These are phyloP conservation scores for Cordyceps tenuipes DNA, from an alignment of 2,329 filamentous ascomycete genomes.

Conservation along the genomic window DNA sequence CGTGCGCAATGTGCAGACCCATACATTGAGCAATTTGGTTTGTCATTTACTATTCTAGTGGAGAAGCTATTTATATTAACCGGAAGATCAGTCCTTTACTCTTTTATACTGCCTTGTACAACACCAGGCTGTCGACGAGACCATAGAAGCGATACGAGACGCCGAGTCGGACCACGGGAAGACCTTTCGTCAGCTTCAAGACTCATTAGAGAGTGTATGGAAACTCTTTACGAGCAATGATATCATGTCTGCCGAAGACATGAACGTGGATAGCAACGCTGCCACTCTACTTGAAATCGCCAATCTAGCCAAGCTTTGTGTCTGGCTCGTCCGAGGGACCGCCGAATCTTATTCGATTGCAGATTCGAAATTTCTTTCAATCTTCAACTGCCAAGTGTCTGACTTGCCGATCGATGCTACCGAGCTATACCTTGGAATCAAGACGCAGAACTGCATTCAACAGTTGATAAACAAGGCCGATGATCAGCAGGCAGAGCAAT, in stretches of 20 bases:
- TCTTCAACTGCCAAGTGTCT: conserved; percentile 37
- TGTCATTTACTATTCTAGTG: conserved; percentile 14
- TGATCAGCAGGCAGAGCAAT: conserved; percentile 41
- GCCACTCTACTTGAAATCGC: conserved; percentile 35
- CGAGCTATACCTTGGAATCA: conserved; percentile 38
- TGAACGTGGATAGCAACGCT: conserved; percentile 26
- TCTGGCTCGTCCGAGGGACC: conserved; percentile 30
- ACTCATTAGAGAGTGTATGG: conserved; percentile 26
- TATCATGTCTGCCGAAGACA: conserved; percentile 26
- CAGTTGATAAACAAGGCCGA: conserved; percentile 42
- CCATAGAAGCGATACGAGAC: conserved; percentile 25
- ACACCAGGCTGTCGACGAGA: conserved; percentile 29
- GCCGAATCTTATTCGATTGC: conserved; percentile 32
- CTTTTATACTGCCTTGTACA: conserved; percentile 21
- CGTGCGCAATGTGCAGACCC: conserved; percentile 28
- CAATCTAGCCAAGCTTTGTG: conserved; percentile 40
- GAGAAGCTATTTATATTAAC: not conserved
- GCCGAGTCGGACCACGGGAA: conserved; percentile 25
- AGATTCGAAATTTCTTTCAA: conserved; percentile 36
- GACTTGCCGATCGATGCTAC: conserved; percentile 34
- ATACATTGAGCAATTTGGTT: conserved; percentile 34
- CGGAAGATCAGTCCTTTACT: not conserved
- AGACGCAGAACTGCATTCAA: conserved; percentile 44
- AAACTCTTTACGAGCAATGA: conserved; percentile 26
- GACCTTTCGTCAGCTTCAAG: conserved; percentile 24